Evolutionary conservation across 2,329 filamentous ascomycete species (phyloP), one percentile per base, ranked within the genome.

Genomic region (Plenodomus biglobosus): DNA sequence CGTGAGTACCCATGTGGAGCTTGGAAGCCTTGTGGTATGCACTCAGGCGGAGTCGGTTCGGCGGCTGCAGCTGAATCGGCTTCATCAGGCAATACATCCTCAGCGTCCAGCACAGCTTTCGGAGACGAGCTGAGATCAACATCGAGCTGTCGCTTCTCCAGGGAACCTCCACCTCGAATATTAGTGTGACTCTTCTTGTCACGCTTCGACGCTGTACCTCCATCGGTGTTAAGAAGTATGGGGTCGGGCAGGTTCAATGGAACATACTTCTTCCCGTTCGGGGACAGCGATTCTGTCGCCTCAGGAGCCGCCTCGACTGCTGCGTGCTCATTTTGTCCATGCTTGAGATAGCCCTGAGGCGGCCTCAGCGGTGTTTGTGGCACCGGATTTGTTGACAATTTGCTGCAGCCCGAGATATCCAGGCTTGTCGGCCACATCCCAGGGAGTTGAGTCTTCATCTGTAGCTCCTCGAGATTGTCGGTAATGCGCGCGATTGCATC

Each of bases 11-110:
- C 71, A 10, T 73, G 75, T 1, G 78, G 61, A 0, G 73, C 73
- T 2, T 74, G 77, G 11, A 91, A 76, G 3, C 82, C 83, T 56
- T 88, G 84, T 2, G 65, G 57, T 44, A 64, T 55, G 40, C 69
- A 72, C 27, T 62, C 61, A 2, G 66, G 68, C n/a, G 43, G 52
- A 6, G 53, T 55, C 35, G 55, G 56, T n/a, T 44, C 49, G 8
- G 56, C 44, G 7, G 52, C 27, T 38, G 21, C 22, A 15, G 50
- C 45, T 18, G 46, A 46, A 24, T 52, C 37, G 34, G 51, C 41
- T 15, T 55, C 27, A 45, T 44, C 21, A 43, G 46, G 20, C 43
- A 32, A 15, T 17, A 30, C 43, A 27, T 39, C 39, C 19, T 50
- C 49, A 8, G 37, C 24, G 34, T 47, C 22, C 16, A 27, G 41